Percentiles rank a stretch among this genome's conserved stretches.
phyloP scores from a whole-genome alignment of 2,329 filamentous ascomycete genomes.

The Gliomastix tumulicola region DNA sequence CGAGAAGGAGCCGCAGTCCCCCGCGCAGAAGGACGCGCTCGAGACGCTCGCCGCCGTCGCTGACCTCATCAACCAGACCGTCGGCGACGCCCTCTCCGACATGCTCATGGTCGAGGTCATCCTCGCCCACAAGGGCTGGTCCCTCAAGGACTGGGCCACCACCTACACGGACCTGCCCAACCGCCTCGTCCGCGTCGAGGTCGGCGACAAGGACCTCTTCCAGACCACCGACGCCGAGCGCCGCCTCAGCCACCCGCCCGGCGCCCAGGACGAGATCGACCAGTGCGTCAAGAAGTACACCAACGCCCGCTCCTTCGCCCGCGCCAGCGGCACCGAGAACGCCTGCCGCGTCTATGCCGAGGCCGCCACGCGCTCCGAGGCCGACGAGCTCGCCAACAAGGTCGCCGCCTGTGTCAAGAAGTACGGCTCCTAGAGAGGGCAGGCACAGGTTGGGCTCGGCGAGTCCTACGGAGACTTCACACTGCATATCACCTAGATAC shows the following conservation, averaged over 20 bases:
- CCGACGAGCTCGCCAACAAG: slow-evolving; percentile 81
- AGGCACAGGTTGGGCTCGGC: no score
- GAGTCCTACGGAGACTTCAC: no score
- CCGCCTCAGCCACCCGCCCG: slow-evolving; percentile 70
- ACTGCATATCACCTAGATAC: no score
- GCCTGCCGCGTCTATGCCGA: slow-evolving; percentile 95
- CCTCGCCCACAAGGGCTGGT: slow-evolving; percentile 91
- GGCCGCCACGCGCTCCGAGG: slow-evolving; percentile 80
- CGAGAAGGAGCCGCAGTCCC: slow-evolving; percentile 77
- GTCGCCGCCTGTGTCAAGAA: slow-evolving; percentile 47
- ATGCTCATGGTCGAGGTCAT: slow-evolving; percentile 95
- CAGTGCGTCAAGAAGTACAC: slow-evolving; percentile 83
- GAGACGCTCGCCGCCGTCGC: slow-evolving; percentile 77
- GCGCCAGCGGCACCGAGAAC: slow-evolving; percentile 92
- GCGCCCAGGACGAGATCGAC: slow-evolving; percentile 82
- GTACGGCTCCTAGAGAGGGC: background rate
- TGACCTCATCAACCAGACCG: slow-evolving; percentile 95
- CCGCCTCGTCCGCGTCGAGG: slow-evolving; percentile 87
- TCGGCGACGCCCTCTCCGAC: slow-evolving; percentile 92
- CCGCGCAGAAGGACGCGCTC: slow-evolving; percentile 83
- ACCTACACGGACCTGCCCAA: slow-evolving; percentile 95
- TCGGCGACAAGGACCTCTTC: slow-evolving; percentile 82
- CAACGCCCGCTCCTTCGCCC: slow-evolving; percentile 81
- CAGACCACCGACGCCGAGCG: slow-evolving; percentile 89
- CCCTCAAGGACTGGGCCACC: slow-evolving; percentile 80